Conservation (phyloP, 164 flowering plant species). For the Tetrastigma voinierianum region DNA sequence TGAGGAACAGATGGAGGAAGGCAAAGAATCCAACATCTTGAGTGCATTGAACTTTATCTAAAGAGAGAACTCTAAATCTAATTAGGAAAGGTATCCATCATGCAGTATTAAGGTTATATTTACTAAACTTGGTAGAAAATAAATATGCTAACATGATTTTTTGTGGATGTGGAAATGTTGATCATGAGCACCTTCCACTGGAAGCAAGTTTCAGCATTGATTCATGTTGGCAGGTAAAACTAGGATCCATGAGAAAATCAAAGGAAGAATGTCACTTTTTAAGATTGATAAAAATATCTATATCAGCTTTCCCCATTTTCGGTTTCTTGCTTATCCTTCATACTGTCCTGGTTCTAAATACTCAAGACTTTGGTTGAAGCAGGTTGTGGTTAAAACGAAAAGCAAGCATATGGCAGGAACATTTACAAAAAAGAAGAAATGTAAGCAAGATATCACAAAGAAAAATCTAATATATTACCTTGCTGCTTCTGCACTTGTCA, state of each 20-base stretch:
- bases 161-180: not conserved
- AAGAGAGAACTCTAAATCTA: slow-evolving; percentile 70
- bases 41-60: slow-evolving; percentile 49
- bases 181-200: slow-evolving; percentile 84
- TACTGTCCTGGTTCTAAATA: too few species aligned
- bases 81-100: slow-evolving; percentile 72
- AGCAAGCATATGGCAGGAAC: slow-evolving; percentile 86
- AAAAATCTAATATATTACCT: slow-evolving; percentile 5
- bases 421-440: slow-evolving; percentile 80
- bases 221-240: slow-evolving; percentile 63
- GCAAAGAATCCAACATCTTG: slow-evolving; percentile 31
- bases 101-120: not conserved
- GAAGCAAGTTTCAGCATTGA: slow-evolving; percentile 78
- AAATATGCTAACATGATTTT: not conserved
- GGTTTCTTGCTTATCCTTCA: not conserved
- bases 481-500: not conserved
- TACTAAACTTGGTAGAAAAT: not conserved
- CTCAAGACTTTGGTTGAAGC: slow-evolving; percentile 16
- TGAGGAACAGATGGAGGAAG: slow-evolving; percentile 40
- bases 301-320: not conserved
- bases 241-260: not conserved
- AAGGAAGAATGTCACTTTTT: not conserved
- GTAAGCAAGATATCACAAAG: too few species aligned
- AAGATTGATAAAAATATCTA: too few species aligned
- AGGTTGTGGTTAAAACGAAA: slow-evolving; percentile 83